Evolutionary conservation across 164 flowering plant genomes (phyloP).

Genomic region (Nelumbo lutea): DNA sequence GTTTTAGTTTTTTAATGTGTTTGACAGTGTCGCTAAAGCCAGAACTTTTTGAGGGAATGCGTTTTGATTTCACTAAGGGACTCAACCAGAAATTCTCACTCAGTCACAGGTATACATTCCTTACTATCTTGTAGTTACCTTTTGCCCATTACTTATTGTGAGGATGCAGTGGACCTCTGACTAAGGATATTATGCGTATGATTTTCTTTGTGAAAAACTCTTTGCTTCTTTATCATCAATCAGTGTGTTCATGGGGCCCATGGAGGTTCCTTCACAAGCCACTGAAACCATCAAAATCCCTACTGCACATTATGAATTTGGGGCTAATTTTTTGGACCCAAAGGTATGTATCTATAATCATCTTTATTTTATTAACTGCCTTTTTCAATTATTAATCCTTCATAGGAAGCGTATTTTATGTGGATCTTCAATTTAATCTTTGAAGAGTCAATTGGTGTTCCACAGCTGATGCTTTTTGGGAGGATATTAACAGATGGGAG

Average conservation of each 20-base stretch:
- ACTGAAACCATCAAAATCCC: slow-evolving; percentile 84
- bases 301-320: slow-evolving; percentile 86
- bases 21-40: slow-evolving; percentile 91
- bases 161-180: too few species aligned
- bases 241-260: slow-evolving; percentile 88
- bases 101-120: slow-evolving; percentile 66
- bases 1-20: neutral
- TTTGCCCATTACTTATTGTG: neutral
- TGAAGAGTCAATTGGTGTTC: slow-evolving; percentile 1
- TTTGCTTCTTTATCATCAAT: neutral
- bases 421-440: neutral
- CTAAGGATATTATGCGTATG: neutral
- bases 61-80: slow-evolving; percentile 85
- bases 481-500: slow-evolving; percentile 83
- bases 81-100: slow-evolving; percentile 79
- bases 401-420: neutral
- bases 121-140: too few species aligned
- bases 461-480: slow-evolving; percentile 84
- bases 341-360: slow-evolving; percentile 35
- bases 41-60: slow-evolving; percentile 90
- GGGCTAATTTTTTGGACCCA: slow-evolving; percentile 90
- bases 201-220: neutral
- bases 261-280: slow-evolving; percentile 80
- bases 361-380: neutral
- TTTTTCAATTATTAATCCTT: neutral